phyloP scores from a whole-genome alignment of 352 stramenopile species.

The Thalassiosira gravida region DNA sequence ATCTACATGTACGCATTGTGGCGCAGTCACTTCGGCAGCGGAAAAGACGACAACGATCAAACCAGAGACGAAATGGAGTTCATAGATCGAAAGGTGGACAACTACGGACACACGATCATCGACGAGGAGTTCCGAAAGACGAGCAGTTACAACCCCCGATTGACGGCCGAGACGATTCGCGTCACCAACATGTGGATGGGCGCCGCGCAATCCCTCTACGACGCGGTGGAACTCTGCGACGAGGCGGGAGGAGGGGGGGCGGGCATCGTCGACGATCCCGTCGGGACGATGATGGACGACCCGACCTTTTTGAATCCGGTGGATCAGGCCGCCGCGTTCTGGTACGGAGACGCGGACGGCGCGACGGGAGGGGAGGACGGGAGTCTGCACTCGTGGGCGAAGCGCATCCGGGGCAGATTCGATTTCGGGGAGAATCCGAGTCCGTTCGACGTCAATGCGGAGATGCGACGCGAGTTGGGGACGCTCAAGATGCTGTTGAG shows the following conservation, averaged over 20 bases:
- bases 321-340: constrained; percentile 77
- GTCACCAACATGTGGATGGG: constrained; percentile 80
- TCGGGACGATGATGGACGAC: constrained; percentile 7
- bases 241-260: neutral
- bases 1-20: constrained; percentile 56
- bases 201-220: constrained; percentile 63
- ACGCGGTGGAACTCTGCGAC: constrained; percentile 64
- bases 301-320: constrained; percentile 51
- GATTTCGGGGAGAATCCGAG: constrained; percentile 35
- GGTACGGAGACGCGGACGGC: constrained; percentile 56
- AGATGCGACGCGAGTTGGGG: constrained; percentile 56
- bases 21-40: constrained; percentile 27
- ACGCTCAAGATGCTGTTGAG: constrained; percentile 48
- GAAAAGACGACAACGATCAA: constrained; percentile 1
- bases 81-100: constrained; percentile 57
- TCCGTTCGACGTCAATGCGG: constrained; percentile 59
- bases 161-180: constrained; percentile 66
- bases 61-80: constrained; percentile 57
- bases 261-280: constrained; percentile 10
- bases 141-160: constrained; percentile 33
- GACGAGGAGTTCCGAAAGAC: constrained; percentile 75
- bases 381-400: constrained; percentile 74
- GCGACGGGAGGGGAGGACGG: constrained; percentile 1
- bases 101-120: constrained; percentile 79
- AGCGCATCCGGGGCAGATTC: constrained; percentile 42